These are phyloP conservation scores for Ramaria sp. DNA, from an alignment of 768 basidiomycete genomes.

Conservation along the genomic window DNA sequence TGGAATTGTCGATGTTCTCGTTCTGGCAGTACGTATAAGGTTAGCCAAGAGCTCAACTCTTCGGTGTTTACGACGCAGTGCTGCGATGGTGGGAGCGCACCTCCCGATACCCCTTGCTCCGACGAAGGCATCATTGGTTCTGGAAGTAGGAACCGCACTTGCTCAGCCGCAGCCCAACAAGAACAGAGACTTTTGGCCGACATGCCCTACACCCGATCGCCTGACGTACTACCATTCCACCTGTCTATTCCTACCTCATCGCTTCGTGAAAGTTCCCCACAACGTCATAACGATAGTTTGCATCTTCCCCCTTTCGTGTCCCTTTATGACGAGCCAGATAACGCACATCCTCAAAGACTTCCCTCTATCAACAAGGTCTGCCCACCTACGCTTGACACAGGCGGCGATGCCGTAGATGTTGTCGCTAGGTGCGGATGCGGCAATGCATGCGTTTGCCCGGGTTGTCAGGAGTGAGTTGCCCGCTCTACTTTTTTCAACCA, in stretches of 20 bases:
- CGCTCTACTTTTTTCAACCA: neutral
- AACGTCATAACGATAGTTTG: neutral
- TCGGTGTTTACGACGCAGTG: neutral
- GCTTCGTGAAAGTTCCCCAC: neutral
- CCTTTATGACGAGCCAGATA: neutral
- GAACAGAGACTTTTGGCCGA: neutral
- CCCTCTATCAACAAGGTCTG: neutral
- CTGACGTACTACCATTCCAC: neutral
- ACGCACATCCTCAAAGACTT: neutral
- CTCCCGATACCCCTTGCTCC: neutral
- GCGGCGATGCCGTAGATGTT: slow-evolving; percentile 23
- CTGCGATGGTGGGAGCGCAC: neutral
- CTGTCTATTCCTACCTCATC: neutral
- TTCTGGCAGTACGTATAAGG: neutral
- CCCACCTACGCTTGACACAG: slow-evolving; percentile 15
- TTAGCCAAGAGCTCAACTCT: neutral
- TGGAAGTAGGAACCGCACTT: neutral
- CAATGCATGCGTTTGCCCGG: slow-evolving; percentile 57
- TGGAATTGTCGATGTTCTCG: slow-evolving; percentile 43
- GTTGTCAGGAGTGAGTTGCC: slow-evolving; percentile 38
- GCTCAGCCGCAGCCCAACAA: neutral
- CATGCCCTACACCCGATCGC: neutral
- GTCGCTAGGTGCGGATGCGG: slow-evolving; percentile 54
- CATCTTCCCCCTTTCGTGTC: neutral
- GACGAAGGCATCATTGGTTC: neutral